These are phyloP conservation scores for Trichoderma asperelloides DNA, from an alignment of 495 filamentous ascomycete genomes.

Conservation along the genomic window DNA sequence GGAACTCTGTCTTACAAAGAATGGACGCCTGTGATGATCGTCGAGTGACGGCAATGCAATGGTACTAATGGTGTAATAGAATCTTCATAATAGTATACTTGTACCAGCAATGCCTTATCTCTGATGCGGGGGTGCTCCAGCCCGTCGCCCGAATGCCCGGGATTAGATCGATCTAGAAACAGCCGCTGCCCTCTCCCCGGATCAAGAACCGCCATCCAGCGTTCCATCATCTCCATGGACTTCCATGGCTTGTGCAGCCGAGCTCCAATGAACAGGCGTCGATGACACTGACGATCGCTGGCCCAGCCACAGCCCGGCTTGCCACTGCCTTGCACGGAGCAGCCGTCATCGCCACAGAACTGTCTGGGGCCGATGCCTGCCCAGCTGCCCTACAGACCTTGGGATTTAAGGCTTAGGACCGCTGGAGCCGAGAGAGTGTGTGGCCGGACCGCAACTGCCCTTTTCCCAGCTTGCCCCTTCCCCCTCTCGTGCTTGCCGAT, in stretches of 20 bases:
- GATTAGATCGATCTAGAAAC: not conserved
- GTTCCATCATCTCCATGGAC: not conserved
- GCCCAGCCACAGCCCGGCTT: slow-evolving; percentile 3
- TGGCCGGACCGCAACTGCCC: not conserved
- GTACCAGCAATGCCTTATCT: no score
- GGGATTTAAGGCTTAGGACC: not conserved
- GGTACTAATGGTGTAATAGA: no score
- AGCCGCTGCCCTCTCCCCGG: not conserved
- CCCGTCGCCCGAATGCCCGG: not conserved
- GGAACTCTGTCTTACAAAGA: no score
- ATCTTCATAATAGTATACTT: no score
- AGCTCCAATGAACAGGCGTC: not conserved
- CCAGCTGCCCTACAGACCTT: no score
- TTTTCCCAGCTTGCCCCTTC: not conserved
- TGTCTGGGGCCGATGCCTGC: not conserved
- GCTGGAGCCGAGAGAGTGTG: not conserved
- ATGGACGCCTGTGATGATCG: no score
- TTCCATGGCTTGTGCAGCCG: not conserved
- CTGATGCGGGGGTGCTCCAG: no score
- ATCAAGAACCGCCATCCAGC: not conserved
- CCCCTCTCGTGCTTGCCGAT: not conserved
- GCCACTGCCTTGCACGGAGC: not conserved
- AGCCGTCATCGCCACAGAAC: not conserved
- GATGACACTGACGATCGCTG: not conserved
- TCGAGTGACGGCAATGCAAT: no score